A percentile compares a stretch with the other conserved stretches of the same genome.
phyloP scores from a whole-genome alignment of 169 alveolate species.

The Babesia sp. region DNA sequence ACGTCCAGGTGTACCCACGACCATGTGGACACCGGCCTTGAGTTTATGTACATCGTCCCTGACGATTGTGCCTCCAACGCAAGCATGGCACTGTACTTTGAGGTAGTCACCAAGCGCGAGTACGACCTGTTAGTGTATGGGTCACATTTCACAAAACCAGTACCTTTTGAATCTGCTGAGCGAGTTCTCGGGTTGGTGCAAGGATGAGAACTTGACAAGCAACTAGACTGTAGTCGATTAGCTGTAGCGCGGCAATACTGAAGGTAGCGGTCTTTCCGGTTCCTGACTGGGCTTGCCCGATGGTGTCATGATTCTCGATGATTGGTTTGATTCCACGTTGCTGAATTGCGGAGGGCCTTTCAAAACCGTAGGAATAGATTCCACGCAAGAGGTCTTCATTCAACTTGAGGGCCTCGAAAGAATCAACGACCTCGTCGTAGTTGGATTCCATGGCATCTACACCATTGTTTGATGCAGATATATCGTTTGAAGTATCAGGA shows the following conservation, averaged over 20 bases:
- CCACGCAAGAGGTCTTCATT: conserved; percentile 95
- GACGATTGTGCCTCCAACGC: conserved; percentile 98
- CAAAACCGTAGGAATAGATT: conserved; percentile 98
- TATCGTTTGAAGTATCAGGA: conserved; percentile 32
- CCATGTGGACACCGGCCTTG: conserved; percentile 97
- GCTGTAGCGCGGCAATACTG: conserved; percentile 93
- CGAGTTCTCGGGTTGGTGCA: conserved; percentile 99
- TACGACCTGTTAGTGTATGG: conserved; percentile 50
- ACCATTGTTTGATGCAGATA: conserved; percentile 44
- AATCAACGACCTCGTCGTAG: conserved; percentile 93
- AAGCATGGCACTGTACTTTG: conserved; percentile 91
- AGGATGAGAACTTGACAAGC: conserved; percentile 94
- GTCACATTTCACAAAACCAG: not conserved
- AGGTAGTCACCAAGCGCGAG: conserved; percentile 89
- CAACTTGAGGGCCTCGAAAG: conserved; percentile 93
- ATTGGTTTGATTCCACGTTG: conserved; percentile 98
- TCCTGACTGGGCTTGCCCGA: conserved; percentile 99
- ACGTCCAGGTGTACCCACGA: conserved; percentile 99
- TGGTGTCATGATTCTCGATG: conserved; percentile 96
- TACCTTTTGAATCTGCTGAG: conserved; percentile 95
- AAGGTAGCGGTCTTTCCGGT: conserved; percentile 99
- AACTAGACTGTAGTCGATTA: conserved; percentile 87
- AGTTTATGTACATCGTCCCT: conserved; percentile 95
- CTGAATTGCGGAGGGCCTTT: conserved; percentile 98
- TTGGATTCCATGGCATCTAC: conserved; percentile 83